Conservation (phyloP, 164 flowering plant genomes). For the Houttuynia cordata region DNA sequence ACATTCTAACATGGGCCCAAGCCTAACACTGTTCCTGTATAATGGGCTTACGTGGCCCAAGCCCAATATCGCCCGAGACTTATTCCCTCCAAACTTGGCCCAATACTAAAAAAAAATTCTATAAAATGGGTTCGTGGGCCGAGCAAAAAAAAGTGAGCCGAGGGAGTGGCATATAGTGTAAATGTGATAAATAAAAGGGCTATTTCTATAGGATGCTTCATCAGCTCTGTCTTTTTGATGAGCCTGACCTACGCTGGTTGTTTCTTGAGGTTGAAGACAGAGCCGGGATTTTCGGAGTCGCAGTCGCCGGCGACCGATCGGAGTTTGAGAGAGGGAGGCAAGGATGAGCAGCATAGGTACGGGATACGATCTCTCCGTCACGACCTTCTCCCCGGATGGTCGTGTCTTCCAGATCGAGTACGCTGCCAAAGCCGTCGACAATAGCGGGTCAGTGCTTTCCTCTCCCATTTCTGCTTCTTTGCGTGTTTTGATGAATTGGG, state of each 20-base stretch:
- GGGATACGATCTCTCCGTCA: conserved; percentile 94
- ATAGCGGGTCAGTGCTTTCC: conserved; percentile 53
- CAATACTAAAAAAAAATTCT: too few species aligned
- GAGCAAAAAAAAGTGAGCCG: too few species aligned
- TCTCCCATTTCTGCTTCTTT: not conserved
- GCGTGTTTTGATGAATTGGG: not conserved
- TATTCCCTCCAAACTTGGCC: too few species aligned
- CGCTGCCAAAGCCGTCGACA: conserved; percentile 96
- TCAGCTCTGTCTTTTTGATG: too few species aligned
- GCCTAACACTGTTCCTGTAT: too few species aligned
- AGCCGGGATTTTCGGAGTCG: not conserved
- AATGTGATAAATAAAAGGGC: too few species aligned
- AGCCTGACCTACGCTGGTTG: not conserved
- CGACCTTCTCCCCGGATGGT: conserved; percentile 98
- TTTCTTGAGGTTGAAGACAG: conserved; percentile 11
- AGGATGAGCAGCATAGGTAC: conserved; percentile 92
- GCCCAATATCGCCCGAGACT: too few species aligned
- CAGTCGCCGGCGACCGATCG: not conserved
- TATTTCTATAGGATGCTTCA: too few species aligned
- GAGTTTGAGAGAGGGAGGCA: not conserved
- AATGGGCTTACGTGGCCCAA: too few species aligned
- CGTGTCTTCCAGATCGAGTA: conserved; percentile 99
- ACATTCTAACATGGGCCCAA: too few species aligned
- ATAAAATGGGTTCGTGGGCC: too few species aligned
- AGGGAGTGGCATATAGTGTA: too few species aligned